phyloP scores from a whole-genome alignment of 2,329 filamentous ascomycete species.

The Purpureocillium takamizusanense region DNA sequence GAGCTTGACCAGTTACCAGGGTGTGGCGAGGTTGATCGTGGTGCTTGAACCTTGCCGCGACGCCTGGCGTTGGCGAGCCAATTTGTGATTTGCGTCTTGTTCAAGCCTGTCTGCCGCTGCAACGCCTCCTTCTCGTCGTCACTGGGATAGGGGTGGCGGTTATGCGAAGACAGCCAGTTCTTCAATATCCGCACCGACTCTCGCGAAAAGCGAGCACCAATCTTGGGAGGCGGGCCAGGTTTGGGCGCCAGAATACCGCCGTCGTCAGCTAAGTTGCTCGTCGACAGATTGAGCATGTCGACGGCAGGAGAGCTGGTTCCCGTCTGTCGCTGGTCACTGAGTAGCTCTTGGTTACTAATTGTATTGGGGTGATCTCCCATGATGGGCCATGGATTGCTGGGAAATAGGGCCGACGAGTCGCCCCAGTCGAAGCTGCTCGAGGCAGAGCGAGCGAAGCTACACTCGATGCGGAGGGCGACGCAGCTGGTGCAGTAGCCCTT shows the following conservation, averaged over 20 bases:
- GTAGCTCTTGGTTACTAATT: constrained; percentile 16
- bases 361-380: constrained; percentile 33
- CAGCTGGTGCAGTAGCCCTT: constrained; percentile 55
- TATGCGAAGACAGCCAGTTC: constrained; percentile 74
- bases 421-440: constrained; percentile 21
- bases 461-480: constrained; percentile 48
- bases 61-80: constrained; percentile 88
- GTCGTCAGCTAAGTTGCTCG: constrained; percentile 10
- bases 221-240: constrained; percentile 42
- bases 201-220: constrained; percentile 67
- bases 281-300: constrained; percentile 16
- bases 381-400: constrained; percentile 35
- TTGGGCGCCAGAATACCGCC: constrained; percentile 13
- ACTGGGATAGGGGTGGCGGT: constrained; percentile 76
- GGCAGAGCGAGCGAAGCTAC: constrained; percentile 41
- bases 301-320: constrained; percentile 14
- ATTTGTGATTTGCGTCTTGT: constrained; percentile 76
- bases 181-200: constrained; percentile 74
- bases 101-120: constrained; percentile 70
- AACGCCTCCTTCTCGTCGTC: constrained; percentile 79
- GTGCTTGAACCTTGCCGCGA: constrained; percentile 65
- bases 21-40: constrained; percentile 61
- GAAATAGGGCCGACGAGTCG: constrained; percentile 24
- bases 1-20: constrained; percentile 49
- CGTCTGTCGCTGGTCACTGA: constrained; percentile 14